Evolutionary conservation across 805 yeast species (phyloP).

Genomic region (Kodamaea lidongshanica): DNA sequence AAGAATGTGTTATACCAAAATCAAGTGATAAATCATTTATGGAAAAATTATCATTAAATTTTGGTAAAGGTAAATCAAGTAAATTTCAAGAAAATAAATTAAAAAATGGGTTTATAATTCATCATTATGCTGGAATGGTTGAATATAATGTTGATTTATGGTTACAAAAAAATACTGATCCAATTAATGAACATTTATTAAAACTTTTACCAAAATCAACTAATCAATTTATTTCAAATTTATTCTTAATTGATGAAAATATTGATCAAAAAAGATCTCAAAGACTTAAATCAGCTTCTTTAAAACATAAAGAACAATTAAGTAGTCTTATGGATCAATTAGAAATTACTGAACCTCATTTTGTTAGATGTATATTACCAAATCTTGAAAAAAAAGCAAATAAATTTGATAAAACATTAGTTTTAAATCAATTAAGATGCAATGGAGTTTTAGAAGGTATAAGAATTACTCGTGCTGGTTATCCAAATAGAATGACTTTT

Average conservation of each 20-base stretch:
- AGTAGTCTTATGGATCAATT: slow-evolving; percentile 64
- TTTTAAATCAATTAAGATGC: slow-evolving; percentile 84
- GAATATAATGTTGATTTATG: slow-evolving; percentile 89
- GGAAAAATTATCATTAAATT: slow-evolving; percentile 64
- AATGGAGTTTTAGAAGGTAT: slow-evolving; percentile 98
- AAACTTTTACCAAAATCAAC: slow-evolving; percentile 53
- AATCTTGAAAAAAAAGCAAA: slow-evolving; percentile 68
- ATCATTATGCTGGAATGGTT: slow-evolving; percentile 96
- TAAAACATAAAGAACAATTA: slow-evolving; percentile 83
- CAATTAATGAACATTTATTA: slow-evolving; percentile 70
- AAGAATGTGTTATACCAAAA: slow-evolving; percentile 91
- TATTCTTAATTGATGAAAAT: slow-evolving; percentile 44
- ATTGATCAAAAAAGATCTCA: slow-evolving; percentile 21
- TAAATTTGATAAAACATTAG: slow-evolving; percentile 65
- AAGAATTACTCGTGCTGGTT: slow-evolving; percentile 94
- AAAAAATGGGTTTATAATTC: slow-evolving; percentile 71
- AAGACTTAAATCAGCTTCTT: slow-evolving; percentile 62
- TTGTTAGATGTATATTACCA: slow-evolving; percentile 93
- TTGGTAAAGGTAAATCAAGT: slow-evolving; percentile 42
- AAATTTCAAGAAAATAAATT: slow-evolving; percentile 70
- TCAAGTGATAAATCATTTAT: slow-evolving; percentile 79
- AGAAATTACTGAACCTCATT: slow-evolving; percentile 84
- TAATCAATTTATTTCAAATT: slow-evolving; percentile 47
- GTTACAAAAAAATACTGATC: slow-evolving; percentile 93
- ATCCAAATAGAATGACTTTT: slow-evolving; percentile 86